Evolutionary conservation across 163 green algal genomes (phyloP), one percentile per base, ranked within the genome.

Genomic region (Chlamydomonas reinhardtii): DNA sequence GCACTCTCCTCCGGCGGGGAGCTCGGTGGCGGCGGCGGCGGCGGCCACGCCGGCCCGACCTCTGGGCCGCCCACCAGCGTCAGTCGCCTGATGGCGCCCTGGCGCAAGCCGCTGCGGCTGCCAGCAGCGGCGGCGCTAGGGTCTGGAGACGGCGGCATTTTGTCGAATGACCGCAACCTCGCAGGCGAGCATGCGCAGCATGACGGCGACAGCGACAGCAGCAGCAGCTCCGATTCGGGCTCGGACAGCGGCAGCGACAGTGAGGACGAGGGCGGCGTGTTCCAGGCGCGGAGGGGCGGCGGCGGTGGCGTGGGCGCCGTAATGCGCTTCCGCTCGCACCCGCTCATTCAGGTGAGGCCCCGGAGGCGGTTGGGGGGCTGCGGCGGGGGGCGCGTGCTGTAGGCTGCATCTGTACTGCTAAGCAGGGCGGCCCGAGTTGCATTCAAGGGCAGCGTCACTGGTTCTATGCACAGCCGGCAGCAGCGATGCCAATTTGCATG

Each of bases 51-150:
- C 73, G 73, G 52, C 48, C 48, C 48, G 6, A 22, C 4, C 19
- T 65, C 59, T 19, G 59, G 59, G 59, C 59, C 22, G 2, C 22
- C 31, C 3, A 0, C 4, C 25, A 34, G 59, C 35, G 62, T 73
- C 12, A 62, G 61, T 3, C 75, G 75, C 34, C 61, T 83, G 4
- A 83, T 83, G 75, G 75, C 75, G 34, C 61, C 75, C 9, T 83
- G 75, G 75, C 59, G 75, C 34, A 35, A 62, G 75, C 39, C 75
- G 62, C 59, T 66, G 24, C 59, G 59, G 2, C 2, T 66, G 24
- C 24, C 59, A 22, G 19, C 59, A 22, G 59, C 59, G 20, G 59
- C 19, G 5, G 74, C 48, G 48, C 48, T 56, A 14, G 48, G 48
- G 12, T 56, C 48, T 1, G 48, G 48, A 9, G 48, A 56, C 11